Evolutionary conservation across 495 filamentous ascomycete species (phyloP).

Genomic region (Chaetomium fimeti): DNA sequence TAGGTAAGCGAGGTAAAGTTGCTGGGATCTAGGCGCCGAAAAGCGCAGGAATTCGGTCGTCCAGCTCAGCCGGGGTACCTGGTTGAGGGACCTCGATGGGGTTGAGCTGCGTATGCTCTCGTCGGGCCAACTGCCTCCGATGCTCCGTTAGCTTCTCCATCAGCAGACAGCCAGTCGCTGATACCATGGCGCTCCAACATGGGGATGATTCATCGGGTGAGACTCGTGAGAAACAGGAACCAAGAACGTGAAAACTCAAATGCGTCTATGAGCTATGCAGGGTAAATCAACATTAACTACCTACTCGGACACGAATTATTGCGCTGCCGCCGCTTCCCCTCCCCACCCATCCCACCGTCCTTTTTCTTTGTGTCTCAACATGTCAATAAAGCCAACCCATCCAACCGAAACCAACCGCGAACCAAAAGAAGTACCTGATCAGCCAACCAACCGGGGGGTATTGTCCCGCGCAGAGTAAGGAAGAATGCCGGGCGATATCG

Average conservation of each 20-base stretch:
- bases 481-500: no score
- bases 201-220: not conserved
- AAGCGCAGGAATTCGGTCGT: slow-evolving; percentile 9
- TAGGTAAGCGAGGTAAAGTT: not conserved
- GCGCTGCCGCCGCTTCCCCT: not conserved
- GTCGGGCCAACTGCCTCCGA: not conserved
- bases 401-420: not conserved
- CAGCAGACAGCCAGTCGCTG: no score
- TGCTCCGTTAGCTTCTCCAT: no score
- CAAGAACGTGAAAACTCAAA: not conserved
- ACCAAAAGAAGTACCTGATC: no score
- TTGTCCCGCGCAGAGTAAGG: no score
- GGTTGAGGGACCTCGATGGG: not conserved
- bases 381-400: not conserved
- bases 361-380: not conserved
- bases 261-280: not conserved
- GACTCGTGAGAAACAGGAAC: not conserved
- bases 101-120: not conserved
- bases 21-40: not conserved
- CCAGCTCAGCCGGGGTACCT: not conserved
- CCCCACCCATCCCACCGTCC: not conserved
- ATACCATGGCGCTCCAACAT: no score
- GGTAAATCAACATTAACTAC: not conserved
- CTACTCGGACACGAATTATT: not conserved
- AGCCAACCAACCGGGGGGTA: no score